Evolutionary conservation across 371 early-diverging fungal genomes (phyloP).

Genomic region (Circinella umbellata): DNA sequence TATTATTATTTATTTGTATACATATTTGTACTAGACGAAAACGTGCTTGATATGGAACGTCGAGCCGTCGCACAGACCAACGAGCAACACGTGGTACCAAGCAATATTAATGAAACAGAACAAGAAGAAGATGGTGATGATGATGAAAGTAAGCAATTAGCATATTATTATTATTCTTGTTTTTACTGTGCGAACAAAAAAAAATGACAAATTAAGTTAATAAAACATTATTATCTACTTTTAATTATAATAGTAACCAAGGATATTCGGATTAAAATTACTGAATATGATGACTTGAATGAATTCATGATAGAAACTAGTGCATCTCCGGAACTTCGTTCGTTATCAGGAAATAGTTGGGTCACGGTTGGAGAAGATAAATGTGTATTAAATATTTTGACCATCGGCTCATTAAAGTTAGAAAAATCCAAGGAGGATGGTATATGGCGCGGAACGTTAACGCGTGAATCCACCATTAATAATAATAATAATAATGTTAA

Average conservation of each 20-base stretch:
- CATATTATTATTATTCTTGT: neutral
- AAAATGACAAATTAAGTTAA: neutral
- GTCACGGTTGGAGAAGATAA: constrained; percentile 47
- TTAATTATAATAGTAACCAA: neutral
- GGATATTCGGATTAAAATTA: constrained; percentile 32
- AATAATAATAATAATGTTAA: neutral
- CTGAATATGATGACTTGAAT: constrained; percentile 58
- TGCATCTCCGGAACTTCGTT: constrained; percentile 29
- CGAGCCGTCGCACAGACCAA: constrained; percentile 14
- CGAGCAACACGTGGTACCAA: neutral
- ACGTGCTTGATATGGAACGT: constrained; percentile 20
- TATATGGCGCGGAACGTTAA: neutral
- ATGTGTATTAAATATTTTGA: constrained; percentile 40
- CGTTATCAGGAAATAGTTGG: constrained; percentile 50
- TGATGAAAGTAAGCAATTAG: neutral
- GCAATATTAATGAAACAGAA: neutral
- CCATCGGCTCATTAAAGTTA: constrained; percentile 30
- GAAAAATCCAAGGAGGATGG: constrained; percentile 20
- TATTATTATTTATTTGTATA: neutral
- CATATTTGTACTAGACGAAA: constrained; percentile 20
- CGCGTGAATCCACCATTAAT: constrained; percentile 5
- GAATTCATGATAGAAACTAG: constrained; percentile 52
- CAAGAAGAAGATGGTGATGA: neutral
- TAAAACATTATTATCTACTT: neutral
- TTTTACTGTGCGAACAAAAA: neutral